phyloP scores from a whole-genome alignment of 2,329 filamentous ascomycete genomes.

The Sporothrix curviconia region DNA sequence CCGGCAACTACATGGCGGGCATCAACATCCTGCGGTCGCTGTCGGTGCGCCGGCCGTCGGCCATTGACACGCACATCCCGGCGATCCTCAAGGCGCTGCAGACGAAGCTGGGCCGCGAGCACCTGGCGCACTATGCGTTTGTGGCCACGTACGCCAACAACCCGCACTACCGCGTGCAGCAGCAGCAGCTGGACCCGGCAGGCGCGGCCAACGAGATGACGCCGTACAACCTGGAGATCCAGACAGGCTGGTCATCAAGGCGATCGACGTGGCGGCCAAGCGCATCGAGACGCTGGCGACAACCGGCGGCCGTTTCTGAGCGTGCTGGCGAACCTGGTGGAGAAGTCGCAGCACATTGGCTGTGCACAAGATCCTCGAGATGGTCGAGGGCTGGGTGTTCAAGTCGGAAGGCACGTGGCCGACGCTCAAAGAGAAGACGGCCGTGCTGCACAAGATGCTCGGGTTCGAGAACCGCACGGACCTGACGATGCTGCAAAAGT shows the following conservation, averaged over 20 bases:
- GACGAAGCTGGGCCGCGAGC: slow-evolving; percentile 84
- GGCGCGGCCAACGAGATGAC: slow-evolving; percentile 53
- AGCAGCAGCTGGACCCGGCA: slow-evolving; percentile 47
- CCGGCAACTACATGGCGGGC: slow-evolving; percentile 74
- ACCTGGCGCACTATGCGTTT: slow-evolving; percentile 69
- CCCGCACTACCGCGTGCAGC: slow-evolving; percentile 31
- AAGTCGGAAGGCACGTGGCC: slow-evolving; percentile 91
- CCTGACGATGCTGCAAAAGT: slow-evolving; percentile 80
- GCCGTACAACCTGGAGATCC: slow-evolving; percentile 76
- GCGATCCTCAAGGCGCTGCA: slow-evolving; percentile 91
- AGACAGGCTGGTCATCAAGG: slow-evolving; percentile 90
- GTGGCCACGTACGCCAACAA: slow-evolving; percentile 39
- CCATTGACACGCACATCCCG: slow-evolving; percentile 83
- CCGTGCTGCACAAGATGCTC: slow-evolving; percentile 98
- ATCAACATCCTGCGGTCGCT: slow-evolving; percentile 93
- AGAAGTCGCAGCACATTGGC: slow-evolving; percentile 83
- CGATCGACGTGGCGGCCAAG: slow-evolving; percentile 84
- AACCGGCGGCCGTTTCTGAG: slow-evolving; percentile 89
- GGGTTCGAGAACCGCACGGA: slow-evolving; percentile 84
- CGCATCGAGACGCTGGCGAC: slow-evolving; percentile 92
- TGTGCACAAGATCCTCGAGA: slow-evolving; percentile 91
- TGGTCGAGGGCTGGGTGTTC: slow-evolving; percentile 97
- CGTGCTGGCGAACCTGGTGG: slow-evolving; percentile 87
- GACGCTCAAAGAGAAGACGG: slow-evolving; percentile 97
- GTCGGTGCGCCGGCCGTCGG: slow-evolving; percentile 72